Evolutionary conservation across 108 stramenopile species (phyloP).

Genomic region (Nitzschia sp.): DNA sequence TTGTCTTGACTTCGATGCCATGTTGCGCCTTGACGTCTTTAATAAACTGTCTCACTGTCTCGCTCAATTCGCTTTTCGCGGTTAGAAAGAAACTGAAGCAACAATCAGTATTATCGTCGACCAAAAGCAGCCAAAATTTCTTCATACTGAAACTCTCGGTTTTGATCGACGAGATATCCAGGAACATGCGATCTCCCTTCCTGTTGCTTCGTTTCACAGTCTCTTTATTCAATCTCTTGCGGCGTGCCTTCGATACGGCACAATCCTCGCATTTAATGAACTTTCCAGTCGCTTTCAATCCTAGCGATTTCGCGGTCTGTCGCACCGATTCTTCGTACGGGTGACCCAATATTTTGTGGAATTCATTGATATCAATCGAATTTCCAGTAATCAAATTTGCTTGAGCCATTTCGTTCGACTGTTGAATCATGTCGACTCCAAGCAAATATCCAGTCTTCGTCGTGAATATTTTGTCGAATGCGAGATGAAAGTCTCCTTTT

Average conservation of each 20-base stretch:
- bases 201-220: not conserved
- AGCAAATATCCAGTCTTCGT: not conserved
- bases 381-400: not conserved
- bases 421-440: not conserved
- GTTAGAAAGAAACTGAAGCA: slow-evolving; percentile 10
- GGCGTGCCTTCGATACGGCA: not conserved
- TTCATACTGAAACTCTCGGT: not conserved
- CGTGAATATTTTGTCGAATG: not conserved
- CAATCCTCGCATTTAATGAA: not conserved
- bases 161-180: slow-evolving; percentile 11
- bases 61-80: slow-evolving; percentile 12
- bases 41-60: not conserved
- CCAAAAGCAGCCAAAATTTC: slow-evolving; percentile 25
- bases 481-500: not conserved
- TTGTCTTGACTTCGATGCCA: not conserved
- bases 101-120: slow-evolving; percentile 20
- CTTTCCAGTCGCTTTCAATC: not conserved
- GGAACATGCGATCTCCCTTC: not conserved
- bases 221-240: not conserved
- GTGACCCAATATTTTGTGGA: slow-evolving; percentile 8
- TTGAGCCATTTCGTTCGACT: not conserved
- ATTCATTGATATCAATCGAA: not conserved
- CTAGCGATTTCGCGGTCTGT: slow-evolving; percentile 2
- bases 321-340: not conserved
- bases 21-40: not conserved